Conservation (phyloP, 2,329 filamentous ascomycete species). For the Venturia pyrina region DNA sequence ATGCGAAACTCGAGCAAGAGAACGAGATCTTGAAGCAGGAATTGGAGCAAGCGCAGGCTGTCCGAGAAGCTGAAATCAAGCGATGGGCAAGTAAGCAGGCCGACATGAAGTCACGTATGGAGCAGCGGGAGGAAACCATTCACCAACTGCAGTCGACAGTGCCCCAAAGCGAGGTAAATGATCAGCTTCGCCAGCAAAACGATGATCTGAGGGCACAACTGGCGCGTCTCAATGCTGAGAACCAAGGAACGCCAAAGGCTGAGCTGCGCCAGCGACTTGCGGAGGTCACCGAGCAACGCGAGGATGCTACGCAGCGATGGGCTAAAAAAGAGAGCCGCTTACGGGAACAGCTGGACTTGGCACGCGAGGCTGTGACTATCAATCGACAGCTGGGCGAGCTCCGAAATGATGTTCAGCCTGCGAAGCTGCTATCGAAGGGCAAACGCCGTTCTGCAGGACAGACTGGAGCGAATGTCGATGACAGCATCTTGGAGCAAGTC, state of each 20-base stretch:
- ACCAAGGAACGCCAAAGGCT: slow-evolving; percentile 19
- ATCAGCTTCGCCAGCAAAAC: slow-evolving; percentile 29
- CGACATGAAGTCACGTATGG: slow-evolving; percentile 23
- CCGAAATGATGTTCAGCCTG: not conserved
- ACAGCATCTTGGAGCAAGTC: not conserved
- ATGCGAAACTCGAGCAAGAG: slow-evolving; percentile 55
- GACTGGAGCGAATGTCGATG: not conserved
- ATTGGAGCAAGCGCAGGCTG: slow-evolving; percentile 62
- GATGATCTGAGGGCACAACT: slow-evolving; percentile 23
- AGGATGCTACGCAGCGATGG: slow-evolving; percentile 8
- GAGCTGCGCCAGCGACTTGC: slow-evolving; percentile 8
- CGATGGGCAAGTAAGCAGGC: slow-evolving; percentile 25
- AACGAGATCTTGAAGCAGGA: slow-evolving; percentile 62
- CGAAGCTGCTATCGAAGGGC: not conserved
- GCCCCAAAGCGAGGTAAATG: slow-evolving; percentile 27
- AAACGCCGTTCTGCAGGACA: slow-evolving; percentile 9
- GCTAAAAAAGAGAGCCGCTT: slow-evolving; percentile 9
- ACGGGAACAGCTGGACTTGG: not conserved
- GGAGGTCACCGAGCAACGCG: slow-evolving; percentile 7
- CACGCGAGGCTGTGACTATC: slow-evolving; percentile 2
- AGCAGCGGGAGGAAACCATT: slow-evolving; percentile 29
- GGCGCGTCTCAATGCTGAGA: slow-evolving; percentile 21
- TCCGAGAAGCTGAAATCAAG: slow-evolving; percentile 46
- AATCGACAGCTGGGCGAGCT: slow-evolving; percentile 3
- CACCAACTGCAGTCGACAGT: slow-evolving; percentile 24